Evolutionary conservation across 345 rosid genomes (phyloP), one percentile per base, ranked within the genome.

Genomic region (Citrus sp.): DNA sequence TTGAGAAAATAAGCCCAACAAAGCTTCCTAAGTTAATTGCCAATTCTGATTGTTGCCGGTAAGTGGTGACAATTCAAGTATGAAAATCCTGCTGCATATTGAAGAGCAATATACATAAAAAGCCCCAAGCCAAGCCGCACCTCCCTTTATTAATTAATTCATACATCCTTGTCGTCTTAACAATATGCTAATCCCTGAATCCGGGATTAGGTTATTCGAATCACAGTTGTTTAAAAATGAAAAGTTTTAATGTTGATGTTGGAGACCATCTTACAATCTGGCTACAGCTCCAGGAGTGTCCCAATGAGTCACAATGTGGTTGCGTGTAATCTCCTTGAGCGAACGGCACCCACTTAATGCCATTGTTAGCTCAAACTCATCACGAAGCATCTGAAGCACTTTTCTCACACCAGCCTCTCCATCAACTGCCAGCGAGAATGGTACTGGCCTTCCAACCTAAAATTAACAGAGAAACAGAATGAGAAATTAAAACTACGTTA

Each of bases 351-450:
- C 97, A 75, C 92, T 89, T 30, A 94, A 80, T 55, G 98, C 96
- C 98, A 94, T 94, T 24, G 98, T 94, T 19, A 94, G 85, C 86
- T 94, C 97, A 19, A 94, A 88, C 80, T 94, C 98, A 28, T 94
- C 92, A 4, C 84, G 88, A 5, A 94, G 89, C 97, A 94, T 92
- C 78, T 88, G 84, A 9, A 94, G 86, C 67, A 86, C 92, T 81
- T 91, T 94, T 84, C 88, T 78, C 25, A 89, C 91, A 10, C 95
- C 94, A 6, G 88, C 90, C 61, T 93, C 94, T 8, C 98, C 98
- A 1, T 89, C 90, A 8, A 91, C 97, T 3, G 98, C 98, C 82
- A 94, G 86, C 30, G 98, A 87, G 90, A 85, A 94, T 65, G 93
- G 79, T 9, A 85, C 93, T 4, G 99, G 97, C 88, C 98, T 93